phyloP scores from a whole-genome alignment of 2,329 filamentous ascomycete species.

The Thielaviopsis cerberus region DNA sequence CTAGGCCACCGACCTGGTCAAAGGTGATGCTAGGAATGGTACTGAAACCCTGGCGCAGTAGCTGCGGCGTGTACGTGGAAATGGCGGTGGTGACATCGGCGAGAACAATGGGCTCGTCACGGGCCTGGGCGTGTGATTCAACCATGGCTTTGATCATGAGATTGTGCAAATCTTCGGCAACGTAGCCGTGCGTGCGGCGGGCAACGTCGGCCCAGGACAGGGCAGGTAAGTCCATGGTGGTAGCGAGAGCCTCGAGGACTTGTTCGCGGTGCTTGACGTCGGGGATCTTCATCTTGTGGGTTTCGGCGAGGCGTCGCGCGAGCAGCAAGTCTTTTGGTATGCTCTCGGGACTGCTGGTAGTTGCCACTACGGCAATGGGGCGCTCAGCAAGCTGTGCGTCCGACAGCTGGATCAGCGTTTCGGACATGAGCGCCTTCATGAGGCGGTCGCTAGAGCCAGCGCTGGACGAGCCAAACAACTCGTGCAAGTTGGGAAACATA shows the following conservation, averaged over 20 bases:
- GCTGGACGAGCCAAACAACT: conserved; percentile 17
- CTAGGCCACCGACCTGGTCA: conserved; percentile 74
- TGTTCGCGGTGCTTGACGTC: conserved; percentile 58
- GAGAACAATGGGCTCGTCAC: conserved; percentile 13
- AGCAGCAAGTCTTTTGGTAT: conserved; percentile 61
- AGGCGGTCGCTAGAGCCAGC: conserved; percentile 48
- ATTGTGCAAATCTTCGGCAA: conserved; percentile 69
- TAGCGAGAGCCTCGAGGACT: conserved; percentile 58
- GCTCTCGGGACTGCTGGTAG: conserved; percentile 74
- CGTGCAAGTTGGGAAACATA: conserved; percentile 80
- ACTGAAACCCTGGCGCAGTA: conserved; percentile 76
- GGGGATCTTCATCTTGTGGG: conserved; percentile 75
- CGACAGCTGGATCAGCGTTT: conserved; percentile 6
- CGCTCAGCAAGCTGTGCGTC: conserved; percentile 5
- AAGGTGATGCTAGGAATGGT: conserved; percentile 88
- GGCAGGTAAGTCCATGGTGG: conserved; percentile 41
- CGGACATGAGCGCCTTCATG: conserved; percentile 22
- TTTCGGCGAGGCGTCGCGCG: conserved; percentile 61
- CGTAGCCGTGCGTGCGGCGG: conserved; percentile 76
- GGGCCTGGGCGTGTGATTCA: background rate
- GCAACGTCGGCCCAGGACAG: conserved; percentile 60
- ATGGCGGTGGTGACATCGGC: conserved; percentile 57
- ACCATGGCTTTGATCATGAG: conserved; percentile 28
- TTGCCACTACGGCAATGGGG: conserved; percentile 74
- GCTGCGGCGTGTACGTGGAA: conserved; percentile 43